phyloP scores from a whole-genome alignment of 1,284 basidiomycete genomes.

The Malassezia equina region DNA sequence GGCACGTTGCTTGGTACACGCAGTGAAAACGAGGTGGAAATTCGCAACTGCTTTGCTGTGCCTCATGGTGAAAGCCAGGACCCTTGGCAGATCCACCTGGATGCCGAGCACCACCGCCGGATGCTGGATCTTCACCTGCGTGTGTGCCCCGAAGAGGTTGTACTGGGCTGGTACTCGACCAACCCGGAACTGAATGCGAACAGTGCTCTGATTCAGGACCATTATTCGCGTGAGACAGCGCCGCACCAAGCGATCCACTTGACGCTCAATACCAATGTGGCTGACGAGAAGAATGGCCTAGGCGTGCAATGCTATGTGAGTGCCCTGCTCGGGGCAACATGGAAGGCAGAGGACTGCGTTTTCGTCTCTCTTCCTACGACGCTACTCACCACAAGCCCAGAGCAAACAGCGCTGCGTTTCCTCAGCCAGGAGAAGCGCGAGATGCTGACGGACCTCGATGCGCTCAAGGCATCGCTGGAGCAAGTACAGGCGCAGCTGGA shows the following conservation, averaged over 20 bases:
- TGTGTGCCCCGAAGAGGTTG: constrained; percentile 71
- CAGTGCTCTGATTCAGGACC: constrained; percentile 95
- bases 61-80: constrained; percentile 61
- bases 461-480: constrained; percentile 62
- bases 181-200: constrained; percentile 77
- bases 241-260: constrained; percentile 85
- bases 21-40: constrained; percentile 53
- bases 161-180: constrained; percentile 65
- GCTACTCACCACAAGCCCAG: constrained; percentile 48
- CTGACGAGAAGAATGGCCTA: constrained; percentile 28
- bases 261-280: constrained; percentile 73
- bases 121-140: constrained; percentile 84
- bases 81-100: constrained; percentile 59
- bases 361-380: constrained; percentile 39
- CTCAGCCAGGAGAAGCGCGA: constrained; percentile 60
- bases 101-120: constrained; percentile 87
- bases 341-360: constrained; percentile 44
- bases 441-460: constrained; percentile 41
- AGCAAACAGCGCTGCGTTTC: constrained; percentile 51
- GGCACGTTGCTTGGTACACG: constrained; percentile 86
- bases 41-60: constrained; percentile 42
- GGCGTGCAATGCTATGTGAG: constrained; percentile 78
- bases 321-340: constrained; percentile 51
- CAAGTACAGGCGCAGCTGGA: constrained; percentile 70
- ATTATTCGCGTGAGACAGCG: constrained; percentile 83